Evolutionary conservation across 192 early-diverging fungal species (phyloP), one percentile per base, ranked within the genome.

Genomic region (Coemansia javaensis): DNA sequence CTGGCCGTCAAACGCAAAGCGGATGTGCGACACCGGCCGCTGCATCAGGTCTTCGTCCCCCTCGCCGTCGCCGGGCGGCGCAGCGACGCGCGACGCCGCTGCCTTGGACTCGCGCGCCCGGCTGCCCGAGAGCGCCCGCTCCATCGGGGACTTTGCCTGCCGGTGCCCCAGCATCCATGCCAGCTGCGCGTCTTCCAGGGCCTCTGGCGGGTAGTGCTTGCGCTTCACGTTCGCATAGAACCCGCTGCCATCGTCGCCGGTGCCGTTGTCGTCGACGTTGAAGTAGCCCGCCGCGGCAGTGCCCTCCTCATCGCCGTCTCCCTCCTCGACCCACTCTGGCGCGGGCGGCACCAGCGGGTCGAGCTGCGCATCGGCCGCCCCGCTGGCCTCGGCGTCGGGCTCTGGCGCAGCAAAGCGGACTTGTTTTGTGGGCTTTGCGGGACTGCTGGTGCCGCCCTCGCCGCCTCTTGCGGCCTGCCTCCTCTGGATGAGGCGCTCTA

Each of bases 1-100:
- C 18, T 74, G 65, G 10, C 90, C 94, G 21, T 81, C 61, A 37
- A 97, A 89, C 27, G 86, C 88, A 57, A 94, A 94, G 25, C 94
- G 78, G 16, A 81, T 53, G 18, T 78, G 71, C 0, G 81, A 64
- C 4, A 77, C 56, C 8, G 63, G 51, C n/a, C 55, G 50, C 1
- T 31, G 28, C 41, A 74, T 8, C 14, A 58, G 45, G 11, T 58
- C 63, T 1, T 41, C 44, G 4, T n/a, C n/a, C n/a, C n/a, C n/a
- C n/a, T n/a, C n/a, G n/a, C n/a, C n/a, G n/a, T n/a, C n/a, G n/a
- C 25, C 54, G 1, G 14, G 12, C 12, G 7, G 10, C 11, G 24
- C 30, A 0, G 30, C 4, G n/a, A 47, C 23, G 2, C 50, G 50
- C 20, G 37, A 34, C 0, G 38, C 42, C 11, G 33, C 47, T 0